Conservation (phyloP, 768 basidiomycete genomes). For the Leccinum aurantiacum region DNA sequence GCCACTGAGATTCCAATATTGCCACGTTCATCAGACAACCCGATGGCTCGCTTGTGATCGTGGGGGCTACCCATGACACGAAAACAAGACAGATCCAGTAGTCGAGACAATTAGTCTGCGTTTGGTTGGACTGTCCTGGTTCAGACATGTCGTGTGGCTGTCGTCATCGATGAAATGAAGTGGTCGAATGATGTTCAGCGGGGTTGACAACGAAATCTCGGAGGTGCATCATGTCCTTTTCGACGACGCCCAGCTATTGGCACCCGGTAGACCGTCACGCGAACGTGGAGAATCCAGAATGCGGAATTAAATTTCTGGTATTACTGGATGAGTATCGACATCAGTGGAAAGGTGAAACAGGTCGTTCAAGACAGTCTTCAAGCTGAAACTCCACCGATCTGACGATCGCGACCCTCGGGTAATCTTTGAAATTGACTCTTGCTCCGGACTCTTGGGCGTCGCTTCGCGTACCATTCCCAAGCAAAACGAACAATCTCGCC, state of each 20-base stretch:
- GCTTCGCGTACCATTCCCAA: slow-evolving; percentile 93
- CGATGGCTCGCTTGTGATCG: neutral
- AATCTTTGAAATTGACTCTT: slow-evolving; percentile 58
- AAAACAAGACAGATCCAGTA: neutral
- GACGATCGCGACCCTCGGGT: slow-evolving; percentile 61
- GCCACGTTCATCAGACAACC: neutral
- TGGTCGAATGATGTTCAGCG: neutral
- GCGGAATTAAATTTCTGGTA: neutral
- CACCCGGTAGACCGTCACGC: neutral
- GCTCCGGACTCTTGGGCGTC: slow-evolving; percentile 66
- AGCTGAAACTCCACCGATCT: slow-evolving; percentile 23
- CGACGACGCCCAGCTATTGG: neutral
- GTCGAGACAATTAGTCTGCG: neutral
- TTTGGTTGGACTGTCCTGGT: neutral
- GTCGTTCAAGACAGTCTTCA: neutral
- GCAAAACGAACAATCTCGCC: slow-evolving; percentile 88
- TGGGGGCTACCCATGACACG: neutral
- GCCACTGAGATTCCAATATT: neutral
- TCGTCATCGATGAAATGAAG: neutral
- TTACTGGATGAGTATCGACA: neutral
- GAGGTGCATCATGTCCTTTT: neutral
- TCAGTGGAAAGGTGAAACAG: neutral
- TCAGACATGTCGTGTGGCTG: no score
- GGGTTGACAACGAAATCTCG: neutral
- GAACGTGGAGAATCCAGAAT: neutral